A percentile compares a stretch with the other conserved stretches of the same genome.
Evolutionary conservation across 2,329 filamentous ascomycete genomes (phyloP).

Genomic region (Ophiostoma populinum): DNA sequence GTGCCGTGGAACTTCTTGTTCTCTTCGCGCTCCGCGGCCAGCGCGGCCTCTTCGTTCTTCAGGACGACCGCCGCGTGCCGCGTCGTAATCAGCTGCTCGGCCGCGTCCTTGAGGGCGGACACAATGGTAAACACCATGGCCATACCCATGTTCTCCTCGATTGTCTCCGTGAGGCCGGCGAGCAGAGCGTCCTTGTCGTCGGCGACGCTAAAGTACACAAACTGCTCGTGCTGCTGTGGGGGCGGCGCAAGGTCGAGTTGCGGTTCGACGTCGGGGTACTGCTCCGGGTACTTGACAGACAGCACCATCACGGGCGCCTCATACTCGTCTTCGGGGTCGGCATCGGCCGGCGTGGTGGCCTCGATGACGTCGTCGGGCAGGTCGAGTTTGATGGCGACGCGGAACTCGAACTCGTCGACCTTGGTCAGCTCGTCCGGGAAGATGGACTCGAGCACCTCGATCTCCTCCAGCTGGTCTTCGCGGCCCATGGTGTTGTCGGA

Average conservation of each 20-base stretch:
- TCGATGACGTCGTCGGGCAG: conserved; percentile 35
- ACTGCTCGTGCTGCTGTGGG: conserved; percentile 34
- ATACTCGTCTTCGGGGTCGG: conserved; percentile 29
- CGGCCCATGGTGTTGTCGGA: conserved; percentile 43
- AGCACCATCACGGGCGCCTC: conserved; percentile 57
- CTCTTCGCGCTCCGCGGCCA: conserved; percentile 66
- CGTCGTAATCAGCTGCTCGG: conserved; percentile 67
- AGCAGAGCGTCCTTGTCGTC: conserved; percentile 65
- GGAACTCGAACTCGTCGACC: conserved; percentile 77
- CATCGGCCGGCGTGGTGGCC: not conserved
- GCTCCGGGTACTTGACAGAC: conserved; percentile 73
- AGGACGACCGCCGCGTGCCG: conserved; percentile 49
- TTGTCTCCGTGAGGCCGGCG: conserved; percentile 50
- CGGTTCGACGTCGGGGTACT: conserved; percentile 79
- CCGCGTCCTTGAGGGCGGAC: conserved; percentile 71
- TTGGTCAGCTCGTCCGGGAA: conserved; percentile 98
- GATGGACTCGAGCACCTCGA: conserved; percentile 94
- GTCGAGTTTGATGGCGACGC: conserved; percentile 73
- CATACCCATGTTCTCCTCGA: conserved; percentile 91
- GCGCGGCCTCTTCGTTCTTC: conserved; percentile 33
- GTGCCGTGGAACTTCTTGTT: conserved; percentile 94
- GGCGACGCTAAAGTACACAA: conserved; percentile 61
- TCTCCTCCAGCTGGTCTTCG: conserved; percentile 90
- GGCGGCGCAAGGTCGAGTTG: conserved; percentile 62
- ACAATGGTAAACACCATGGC: conserved; percentile 93